phyloP scores from a whole-genome alignment of 2,329 filamentous ascomycete species.

The Penicillium sp. region DNA sequence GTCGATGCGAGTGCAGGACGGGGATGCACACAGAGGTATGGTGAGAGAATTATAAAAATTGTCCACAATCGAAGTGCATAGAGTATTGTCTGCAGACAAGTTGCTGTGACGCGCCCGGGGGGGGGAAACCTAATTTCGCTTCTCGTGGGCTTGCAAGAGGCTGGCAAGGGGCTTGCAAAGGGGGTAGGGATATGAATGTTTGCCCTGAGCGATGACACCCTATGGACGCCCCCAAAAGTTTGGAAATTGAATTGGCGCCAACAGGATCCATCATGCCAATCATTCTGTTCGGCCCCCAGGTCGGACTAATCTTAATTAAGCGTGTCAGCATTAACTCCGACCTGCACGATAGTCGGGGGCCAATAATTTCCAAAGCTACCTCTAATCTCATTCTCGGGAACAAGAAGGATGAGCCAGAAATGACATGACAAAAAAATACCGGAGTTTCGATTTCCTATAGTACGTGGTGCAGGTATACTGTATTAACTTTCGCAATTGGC shows the following conservation, averaged over 20 bases:
- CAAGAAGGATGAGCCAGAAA: neutral
- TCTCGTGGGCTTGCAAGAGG: neutral
- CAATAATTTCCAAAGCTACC: neutral
- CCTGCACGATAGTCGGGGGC: neutral
- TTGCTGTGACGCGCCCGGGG: neutral
- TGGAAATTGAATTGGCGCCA: neutral
- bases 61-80: too few species aligned
- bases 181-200: neutral
- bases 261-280: too few species aligned
- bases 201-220: neutral
- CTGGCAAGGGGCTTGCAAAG: neutral
- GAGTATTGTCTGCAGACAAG: neutral
- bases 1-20: neutral
- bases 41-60: neutral
- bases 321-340: slow-evolving; percentile 1
- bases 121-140: neutral
- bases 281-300: slow-evolving; percentile 2
- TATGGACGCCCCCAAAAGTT: neutral
- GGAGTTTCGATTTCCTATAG: neutral
- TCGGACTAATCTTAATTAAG: neutral
- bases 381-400: neutral
- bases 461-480: too few species aligned
- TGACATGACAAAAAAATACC: neutral
- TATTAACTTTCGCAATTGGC: too few species aligned
- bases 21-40: neutral